Evolutionary conservation across 2,329 filamentous ascomycete species (phyloP).

Genomic region (Phaeomoniella chlamydospora): DNA sequence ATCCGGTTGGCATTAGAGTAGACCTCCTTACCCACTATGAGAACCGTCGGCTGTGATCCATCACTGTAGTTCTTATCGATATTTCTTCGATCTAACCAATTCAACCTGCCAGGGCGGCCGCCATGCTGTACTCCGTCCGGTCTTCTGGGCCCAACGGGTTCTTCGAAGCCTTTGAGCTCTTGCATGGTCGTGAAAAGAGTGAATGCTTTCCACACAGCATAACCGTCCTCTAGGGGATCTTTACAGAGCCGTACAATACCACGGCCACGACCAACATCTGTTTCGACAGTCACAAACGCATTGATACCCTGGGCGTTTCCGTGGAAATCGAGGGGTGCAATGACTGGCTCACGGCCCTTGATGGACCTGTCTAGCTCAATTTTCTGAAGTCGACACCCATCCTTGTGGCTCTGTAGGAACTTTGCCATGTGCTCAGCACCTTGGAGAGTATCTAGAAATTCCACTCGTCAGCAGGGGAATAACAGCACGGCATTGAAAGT

Average conservation of each 20-base stretch:
- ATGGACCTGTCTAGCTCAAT: slow-evolving; percentile 33
- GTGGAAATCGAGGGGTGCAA: slow-evolving; percentile 32
- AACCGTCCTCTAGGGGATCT: slow-evolving; percentile 18
- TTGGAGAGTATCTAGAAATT: slow-evolving; percentile 26
- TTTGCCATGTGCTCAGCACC: slow-evolving; percentile 22
- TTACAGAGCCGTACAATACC: slow-evolving; percentile 41
- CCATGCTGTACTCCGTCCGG: slow-evolving; percentile 44
- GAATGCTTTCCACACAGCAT: slow-evolving; percentile 45
- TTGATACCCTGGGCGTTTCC: slow-evolving; percentile 38
- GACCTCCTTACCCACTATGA: slow-evolving; percentile 50
- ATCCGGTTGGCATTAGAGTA: too few species aligned
- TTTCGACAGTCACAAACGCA: slow-evolving; percentile 41
- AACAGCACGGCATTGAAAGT: slow-evolving; percentile 17
- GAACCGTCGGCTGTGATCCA: slow-evolving; percentile 38
- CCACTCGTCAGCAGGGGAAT: not conserved
- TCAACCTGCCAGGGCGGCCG: slow-evolving; percentile 34
- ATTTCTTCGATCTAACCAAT: slow-evolving; percentile 43
- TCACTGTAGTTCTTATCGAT: slow-evolving; percentile 33
- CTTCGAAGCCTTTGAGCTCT: slow-evolving; percentile 39
- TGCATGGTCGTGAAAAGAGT: slow-evolving; percentile 47
- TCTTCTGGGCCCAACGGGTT: slow-evolving; percentile 31
- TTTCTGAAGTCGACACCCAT: slow-evolving; percentile 26
- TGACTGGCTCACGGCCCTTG: slow-evolving; percentile 26
- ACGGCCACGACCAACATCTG: slow-evolving; percentile 36
- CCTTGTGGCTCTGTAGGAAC: slow-evolving; percentile 19